phyloP scores from a whole-genome alignment of 257 asterid genomes.

The Eustoma russellianum region DNA sequence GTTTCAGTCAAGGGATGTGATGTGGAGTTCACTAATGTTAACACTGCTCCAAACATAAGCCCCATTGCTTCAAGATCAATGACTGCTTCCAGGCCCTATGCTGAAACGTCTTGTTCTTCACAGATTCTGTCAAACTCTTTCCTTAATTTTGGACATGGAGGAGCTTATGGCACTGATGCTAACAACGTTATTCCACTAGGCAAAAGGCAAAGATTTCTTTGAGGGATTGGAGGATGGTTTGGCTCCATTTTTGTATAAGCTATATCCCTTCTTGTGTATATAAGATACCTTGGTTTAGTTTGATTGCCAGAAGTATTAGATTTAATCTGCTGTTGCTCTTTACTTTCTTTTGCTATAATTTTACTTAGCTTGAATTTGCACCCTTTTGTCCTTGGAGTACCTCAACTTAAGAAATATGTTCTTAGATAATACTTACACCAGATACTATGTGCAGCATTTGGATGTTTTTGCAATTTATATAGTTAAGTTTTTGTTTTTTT shows the following conservation, averaged over 20 bases:
- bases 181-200: conserved; percentile 14
- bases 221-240: conserved; percentile 3
- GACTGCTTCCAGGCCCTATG: conserved; percentile 14
- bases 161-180: conserved; percentile 16
- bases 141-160: conserved; percentile 20
- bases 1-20: conserved; percentile 30
- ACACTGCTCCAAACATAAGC: conserved; percentile 18
- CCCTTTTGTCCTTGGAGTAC: no score
- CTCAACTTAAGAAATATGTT: no score
- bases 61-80: conserved; percentile 13
- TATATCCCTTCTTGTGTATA: conserved; percentile 30
- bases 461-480: no score
- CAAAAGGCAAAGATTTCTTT: conserved; percentile 39
- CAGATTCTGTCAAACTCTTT: conserved; percentile 18
- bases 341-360: no score
- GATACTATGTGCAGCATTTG: no score
- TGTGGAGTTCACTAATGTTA: conserved; percentile 15
- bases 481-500: no score
- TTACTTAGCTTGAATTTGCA: no score
- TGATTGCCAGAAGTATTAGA: conserved; percentile 15
- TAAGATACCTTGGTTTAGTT: conserved; percentile 22
- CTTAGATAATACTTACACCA: no score
- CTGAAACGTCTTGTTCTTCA: conserved; percentile 40
- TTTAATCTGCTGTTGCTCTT: neutral
- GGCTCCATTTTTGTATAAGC: conserved; percentile 33